Base-by-base conservation (phyloP, 345 rosid species). In the Corchorus capsularis region DNA sequence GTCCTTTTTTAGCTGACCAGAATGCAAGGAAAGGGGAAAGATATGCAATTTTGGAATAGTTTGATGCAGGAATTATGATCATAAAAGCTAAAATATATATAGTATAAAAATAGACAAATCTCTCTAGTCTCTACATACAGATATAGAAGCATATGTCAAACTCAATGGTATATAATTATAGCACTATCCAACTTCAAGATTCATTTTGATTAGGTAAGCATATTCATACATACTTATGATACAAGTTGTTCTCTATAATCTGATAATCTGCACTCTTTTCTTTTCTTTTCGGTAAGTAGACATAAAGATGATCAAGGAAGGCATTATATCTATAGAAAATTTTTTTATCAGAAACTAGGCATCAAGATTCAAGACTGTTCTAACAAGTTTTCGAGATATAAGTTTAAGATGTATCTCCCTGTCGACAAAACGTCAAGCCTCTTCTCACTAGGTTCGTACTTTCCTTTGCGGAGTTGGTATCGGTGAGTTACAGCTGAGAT, bases 391-490 rank as follows among this genome's bases (percentile, higher is more conserved):
- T 96, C 92, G 0, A 93, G 84, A 60, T 92, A 91, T 70, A 93
- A 83, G 76, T 95, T 95, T 81, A 91, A 68, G 71, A 92, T 85
- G 81, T 87, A 89, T 90, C 93, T 87, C 69, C 94, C 94, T 0
- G 93, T 86, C 22, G 98, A 93, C 74, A 91, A 83, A 64, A 95
- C 98, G 62, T 95, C 96, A 0, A 95, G 94, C 68, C 91, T 89
- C 82, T 90, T 93, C 88, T 95, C 97, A n/a, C 92, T 85, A 1
- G 93, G 93, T 77, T 93, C 93, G 6, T 95, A 90, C 80, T 89
- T 95, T 27, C 97, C 99, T 84, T 92, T 95, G 32, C 97, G 89
- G 57, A 93, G 96, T 82, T 92, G 96, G 84, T 93, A 95, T 2
- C 98, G 90, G 49, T 95, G 89, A 71, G 96, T 92, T 69, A 93